Base-by-base conservation (phyloP, 2,329 filamentous ascomycete species). In the Aspergillus sp. region DNA sequence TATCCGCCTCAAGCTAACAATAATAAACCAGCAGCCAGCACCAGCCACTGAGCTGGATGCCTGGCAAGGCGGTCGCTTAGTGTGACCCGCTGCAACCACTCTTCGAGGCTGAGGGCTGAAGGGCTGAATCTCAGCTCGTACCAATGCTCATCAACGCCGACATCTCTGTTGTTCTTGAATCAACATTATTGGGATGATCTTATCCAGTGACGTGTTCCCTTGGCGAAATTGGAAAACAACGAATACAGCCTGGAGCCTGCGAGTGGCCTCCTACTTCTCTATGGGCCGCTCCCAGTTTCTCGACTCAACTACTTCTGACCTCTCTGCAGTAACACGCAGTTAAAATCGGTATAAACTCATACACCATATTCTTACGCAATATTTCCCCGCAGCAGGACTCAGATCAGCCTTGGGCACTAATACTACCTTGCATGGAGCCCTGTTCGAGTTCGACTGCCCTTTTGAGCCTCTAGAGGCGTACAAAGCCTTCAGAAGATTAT, bases 1-100 rank as follows among this genome's bases (percentile, higher is more conserved):
- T 52, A 56, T 30, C 57, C 40, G 39, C 59, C 41, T 24, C 49
- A 58, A 62, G 51, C 50, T 49, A 63, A 46, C 56, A 61, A 58
- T 61, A 59, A 59, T 56, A 57, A 59, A 39, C 42, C 39, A 42
- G 51, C 50, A 47, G 49, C 57, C 59, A 39, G 34, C 39, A 37
- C 47, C 50, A 44, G 49, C 57, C 59, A 58, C 55, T 61, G 54
- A 64, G 52, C 51, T 57, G 51, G 51, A 57, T 48, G 51, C 62
- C 62, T 64, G 57, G 56, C 55, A 61, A 63, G 61, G 61, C 63
- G 58, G 62, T 62, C 61, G 53, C 63, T 60, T 61, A 62, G 51
- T 42, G 62, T 64, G 63, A 66, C 60, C 63, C 57, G 62, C 62
- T 45, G 34, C 33, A 51, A 37, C 59, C 59, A 57, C 51, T 47